Percentiles rank a stretch among this genome's conserved stretches.
These are phyloP conservation scores for Suillus clintonianus DNA, from an alignment of 768 basidiomycete species.

Conservation along the genomic window DNA sequence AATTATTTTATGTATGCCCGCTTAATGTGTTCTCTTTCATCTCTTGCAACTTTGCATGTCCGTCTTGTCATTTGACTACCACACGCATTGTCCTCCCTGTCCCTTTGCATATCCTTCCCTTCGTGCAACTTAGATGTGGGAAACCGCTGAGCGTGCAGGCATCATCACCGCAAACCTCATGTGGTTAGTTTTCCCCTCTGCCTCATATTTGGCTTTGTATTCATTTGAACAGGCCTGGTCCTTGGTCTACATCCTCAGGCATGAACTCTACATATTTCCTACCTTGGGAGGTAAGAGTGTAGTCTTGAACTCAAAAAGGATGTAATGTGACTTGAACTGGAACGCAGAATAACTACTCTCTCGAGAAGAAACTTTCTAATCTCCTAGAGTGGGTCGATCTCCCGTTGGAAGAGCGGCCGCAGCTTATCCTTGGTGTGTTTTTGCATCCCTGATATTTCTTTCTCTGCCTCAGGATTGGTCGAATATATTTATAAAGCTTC, in stretches of 20 bases:
- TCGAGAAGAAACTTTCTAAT: conserved; percentile 72
- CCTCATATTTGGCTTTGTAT: not conserved
- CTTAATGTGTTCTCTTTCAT: not conserved
- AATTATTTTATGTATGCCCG: not conserved
- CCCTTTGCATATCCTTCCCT: not conserved
- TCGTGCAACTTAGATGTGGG: conserved; percentile 71
- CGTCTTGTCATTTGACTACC: not conserved
- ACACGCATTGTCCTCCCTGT: not conserved
- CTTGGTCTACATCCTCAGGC: conserved; percentile 68
- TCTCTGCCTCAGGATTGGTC: not conserved
- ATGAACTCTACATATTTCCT: conserved; percentile 72
- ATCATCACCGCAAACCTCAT: conserved; percentile 84
- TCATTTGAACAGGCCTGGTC: conserved; percentile 67
- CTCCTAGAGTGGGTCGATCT: conserved; percentile 83
- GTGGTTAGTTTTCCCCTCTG: conserved; percentile 59
- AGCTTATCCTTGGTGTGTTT: conserved; percentile 68
- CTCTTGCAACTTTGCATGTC: not conserved
- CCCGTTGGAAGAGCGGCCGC: conserved; percentile 69
- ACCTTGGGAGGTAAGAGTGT: conserved; percentile 64
- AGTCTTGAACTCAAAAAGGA: not conserved
- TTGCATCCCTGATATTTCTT: not conserved
- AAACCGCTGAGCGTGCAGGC: conserved; percentile 75
- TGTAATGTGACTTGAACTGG: not conserved
- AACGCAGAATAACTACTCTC: conserved; percentile 56
- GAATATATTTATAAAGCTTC: not conserved